Percentiles rank a stretch among this genome's conserved stretches.
Conservation (phyloP, 1,284 basidiomycete genomes). For the Xerocomus minutiporus region DNA sequence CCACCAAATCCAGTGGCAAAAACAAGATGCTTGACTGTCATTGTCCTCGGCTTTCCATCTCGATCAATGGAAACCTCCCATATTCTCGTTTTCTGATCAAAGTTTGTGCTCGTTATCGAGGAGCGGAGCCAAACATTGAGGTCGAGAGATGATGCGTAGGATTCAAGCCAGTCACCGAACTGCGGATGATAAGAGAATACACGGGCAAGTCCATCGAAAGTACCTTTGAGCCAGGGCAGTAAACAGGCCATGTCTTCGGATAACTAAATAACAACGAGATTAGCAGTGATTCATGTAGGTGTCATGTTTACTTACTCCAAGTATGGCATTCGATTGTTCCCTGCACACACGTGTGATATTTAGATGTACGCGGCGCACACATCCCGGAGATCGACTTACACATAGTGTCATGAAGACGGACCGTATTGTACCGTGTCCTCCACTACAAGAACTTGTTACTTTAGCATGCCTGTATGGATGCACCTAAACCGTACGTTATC, state of each 20-base stretch:
- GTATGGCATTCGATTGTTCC: constrained; percentile 25
- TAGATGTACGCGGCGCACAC: no score
- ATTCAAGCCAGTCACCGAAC: constrained; percentile 58
- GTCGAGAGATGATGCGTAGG: constrained; percentile 49
- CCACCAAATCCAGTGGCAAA: constrained; percentile 39
- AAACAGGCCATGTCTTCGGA: constrained; percentile 38
- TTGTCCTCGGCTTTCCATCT: constrained; percentile 18
- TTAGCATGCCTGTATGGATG: background rate
- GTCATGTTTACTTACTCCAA: constrained; percentile 16
- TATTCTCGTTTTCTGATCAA: constrained; percentile 25
- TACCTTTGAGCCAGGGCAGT: constrained; percentile 34
- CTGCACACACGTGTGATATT: background rate
- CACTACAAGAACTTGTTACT: constrained; percentile 14
- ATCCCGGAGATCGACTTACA: no score
- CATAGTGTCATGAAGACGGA: constrained; percentile 25
- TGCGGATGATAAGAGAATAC: constrained; percentile 13
- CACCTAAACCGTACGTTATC: constrained; percentile 30
- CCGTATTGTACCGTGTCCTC: constrained; percentile 28
- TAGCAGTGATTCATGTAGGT: background rate
- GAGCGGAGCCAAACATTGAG: constrained; percentile 52
- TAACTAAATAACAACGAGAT: constrained; percentile 18
- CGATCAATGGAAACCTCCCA: constrained; percentile 35
- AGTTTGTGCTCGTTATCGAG: constrained; percentile 35
- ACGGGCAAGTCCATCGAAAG: background rate
- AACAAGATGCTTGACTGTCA: constrained; percentile 36